Evolutionary conservation across 116 monocot genomes (phyloP).

Genomic region (Iris pallida): DNA sequence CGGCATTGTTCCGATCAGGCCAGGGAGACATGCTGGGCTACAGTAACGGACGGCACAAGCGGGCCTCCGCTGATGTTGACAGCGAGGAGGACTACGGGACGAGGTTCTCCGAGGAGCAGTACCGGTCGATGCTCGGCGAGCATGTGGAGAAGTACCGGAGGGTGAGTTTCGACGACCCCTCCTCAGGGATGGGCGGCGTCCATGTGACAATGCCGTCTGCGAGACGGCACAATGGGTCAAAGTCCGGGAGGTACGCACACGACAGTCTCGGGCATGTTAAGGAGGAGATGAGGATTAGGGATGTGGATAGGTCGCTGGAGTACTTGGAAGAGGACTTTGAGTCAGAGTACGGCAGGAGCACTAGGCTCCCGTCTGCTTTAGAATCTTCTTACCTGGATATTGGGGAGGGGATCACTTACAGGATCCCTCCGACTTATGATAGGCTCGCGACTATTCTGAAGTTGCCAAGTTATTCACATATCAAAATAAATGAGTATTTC

Average conservation of each 20-base stretch:
- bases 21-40: constrained; percentile 40
- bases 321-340: constrained; percentile 35
- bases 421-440: constrained; percentile 81
- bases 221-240: constrained; percentile 30
- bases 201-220: constrained; percentile 19
- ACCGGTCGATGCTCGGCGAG: constrained; percentile 87
- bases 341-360: constrained; percentile 35
- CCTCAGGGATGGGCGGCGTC: constrained; percentile 15
- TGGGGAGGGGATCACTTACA: constrained; percentile 76
- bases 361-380: constrained; percentile 34
- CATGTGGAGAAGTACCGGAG: constrained; percentile 73
- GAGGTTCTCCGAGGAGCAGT: constrained; percentile 71
- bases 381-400: constrained; percentile 81
- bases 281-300: constrained; percentile 27
- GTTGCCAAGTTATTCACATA: constrained; percentile 67
- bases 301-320: constrained; percentile 38
- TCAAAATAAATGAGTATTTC: constrained; percentile 65
- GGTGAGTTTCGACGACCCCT: constrained; percentile 38
- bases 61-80: constrained; percentile 32
- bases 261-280: constrained; percentile 23
- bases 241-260: constrained; percentile 24
- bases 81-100: constrained; percentile 38
- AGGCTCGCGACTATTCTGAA: constrained; percentile 50
- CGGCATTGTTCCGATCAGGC: constrained; percentile 25
- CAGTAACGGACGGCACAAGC: constrained; percentile 42